Evolutionary conservation across 441 rosid genomes (phyloP).

Genomic region (Iberis amara): DNA sequence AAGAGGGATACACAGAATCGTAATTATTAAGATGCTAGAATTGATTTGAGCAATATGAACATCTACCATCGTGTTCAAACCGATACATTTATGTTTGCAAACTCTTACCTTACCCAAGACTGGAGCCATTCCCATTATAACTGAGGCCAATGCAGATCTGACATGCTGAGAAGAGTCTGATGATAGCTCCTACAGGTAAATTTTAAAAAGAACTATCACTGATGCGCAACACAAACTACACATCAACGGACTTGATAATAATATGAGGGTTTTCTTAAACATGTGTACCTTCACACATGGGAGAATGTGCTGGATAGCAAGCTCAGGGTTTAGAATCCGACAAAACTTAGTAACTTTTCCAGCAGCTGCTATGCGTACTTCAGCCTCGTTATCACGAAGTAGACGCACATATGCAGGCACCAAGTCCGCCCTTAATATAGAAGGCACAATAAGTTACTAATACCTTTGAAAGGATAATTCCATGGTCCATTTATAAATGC

Average conservation of each 20-base stretch:
- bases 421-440: conserved; percentile 48
- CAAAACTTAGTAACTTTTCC: conserved; percentile 87
- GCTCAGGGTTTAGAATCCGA: conserved; percentile 74
- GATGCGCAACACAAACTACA: conserved; percentile 4
- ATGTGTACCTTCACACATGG: conserved; percentile 74
- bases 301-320: conserved; percentile 73
- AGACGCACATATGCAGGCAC: conserved; percentile 87
- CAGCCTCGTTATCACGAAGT: conserved; percentile 95
- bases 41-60: no score
- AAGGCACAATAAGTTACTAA: neutral
- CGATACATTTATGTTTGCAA: neutral
- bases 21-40: no score
- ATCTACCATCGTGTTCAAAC: neutral
- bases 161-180: conserved; percentile 96
- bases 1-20: neutral
- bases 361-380: conserved; percentile 93
- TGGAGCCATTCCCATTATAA: conserved; percentile 96
- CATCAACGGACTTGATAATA: neutral
- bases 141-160: conserved; percentile 92
- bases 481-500: conserved; percentile 1
- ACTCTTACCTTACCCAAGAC: conserved; percentile 72
- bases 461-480: neutral
- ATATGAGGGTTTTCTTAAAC: neutral
- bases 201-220: neutral
- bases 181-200: conserved; percentile 61